Evolutionary conservation across 495 filamentous ascomycete species (phyloP).

Genomic region (Penicillium subrubescens): DNA sequence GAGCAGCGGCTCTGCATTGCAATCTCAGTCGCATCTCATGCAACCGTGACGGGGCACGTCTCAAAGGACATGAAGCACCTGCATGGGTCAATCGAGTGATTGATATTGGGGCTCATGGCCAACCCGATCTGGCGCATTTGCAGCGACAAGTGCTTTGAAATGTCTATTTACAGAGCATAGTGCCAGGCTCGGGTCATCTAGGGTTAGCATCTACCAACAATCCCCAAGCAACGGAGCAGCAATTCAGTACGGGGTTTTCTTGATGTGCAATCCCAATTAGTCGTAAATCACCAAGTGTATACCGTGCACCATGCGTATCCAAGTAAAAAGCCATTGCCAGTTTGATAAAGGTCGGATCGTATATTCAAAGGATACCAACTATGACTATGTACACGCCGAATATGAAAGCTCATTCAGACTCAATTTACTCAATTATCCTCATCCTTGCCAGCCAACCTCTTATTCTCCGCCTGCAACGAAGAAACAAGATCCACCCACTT

Average conservation of each 20-base stretch:
- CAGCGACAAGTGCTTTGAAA: neutral
- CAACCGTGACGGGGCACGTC: neutral
- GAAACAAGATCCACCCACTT: slow-evolving; percentile 63
- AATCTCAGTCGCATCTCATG: neutral
- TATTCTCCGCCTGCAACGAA: slow-evolving; percentile 68
- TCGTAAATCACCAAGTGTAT: neutral
- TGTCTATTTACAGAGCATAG: neutral
- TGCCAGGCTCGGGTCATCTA: neutral
- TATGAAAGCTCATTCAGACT: neutral
- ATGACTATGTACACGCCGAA: slow-evolving; percentile 5
- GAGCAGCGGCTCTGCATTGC: neutral
- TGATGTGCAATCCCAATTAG: neutral
- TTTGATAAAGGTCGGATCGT: neutral
- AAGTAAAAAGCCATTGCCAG: neutral
- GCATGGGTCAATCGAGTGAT: neutral
- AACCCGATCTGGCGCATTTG: neutral
- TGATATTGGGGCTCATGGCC: neutral
- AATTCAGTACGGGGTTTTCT: neutral
- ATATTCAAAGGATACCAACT: neutral
- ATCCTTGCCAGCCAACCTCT: slow-evolving; percentile 33
- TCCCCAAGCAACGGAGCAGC: neutral
- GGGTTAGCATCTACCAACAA: neutral
- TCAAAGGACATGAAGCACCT: too few relatives aligned
- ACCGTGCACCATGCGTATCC: neutral
- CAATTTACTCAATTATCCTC: neutral